A percentile compares a stretch with the other conserved stretches of the same genome.
Evolutionary conservation across 495 filamentous ascomycete genomes (phyloP).

Genomic region (Viridothelium virens): DNA sequence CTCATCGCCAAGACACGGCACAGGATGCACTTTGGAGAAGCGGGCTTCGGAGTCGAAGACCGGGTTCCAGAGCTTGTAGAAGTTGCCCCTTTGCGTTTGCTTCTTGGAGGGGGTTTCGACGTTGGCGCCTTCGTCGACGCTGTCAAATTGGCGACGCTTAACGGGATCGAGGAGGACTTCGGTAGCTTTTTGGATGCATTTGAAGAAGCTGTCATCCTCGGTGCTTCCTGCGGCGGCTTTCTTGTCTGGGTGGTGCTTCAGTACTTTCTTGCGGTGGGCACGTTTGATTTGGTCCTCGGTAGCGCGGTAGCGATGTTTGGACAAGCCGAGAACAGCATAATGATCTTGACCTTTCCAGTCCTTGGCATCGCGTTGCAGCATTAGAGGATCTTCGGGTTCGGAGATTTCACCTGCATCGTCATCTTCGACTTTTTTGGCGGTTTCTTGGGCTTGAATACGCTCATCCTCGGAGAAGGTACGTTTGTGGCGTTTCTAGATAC

Average conservation of each 20-base stretch:
- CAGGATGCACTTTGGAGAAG: constrained; percentile 84
- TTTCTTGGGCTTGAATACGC: constrained; percentile 87
- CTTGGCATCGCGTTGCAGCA: constrained; percentile 88
- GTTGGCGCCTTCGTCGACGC: constrained; percentile 87
- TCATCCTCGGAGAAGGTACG: constrained; percentile 99
- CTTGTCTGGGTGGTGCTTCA: constrained; percentile 98
- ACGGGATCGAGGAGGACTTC: constrained; percentile 86
- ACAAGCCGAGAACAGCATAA: constrained; percentile 91
- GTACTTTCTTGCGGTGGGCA: constrained; percentile 98
- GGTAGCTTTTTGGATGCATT: constrained; percentile 98
- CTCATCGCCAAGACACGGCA: constrained; percentile 76
- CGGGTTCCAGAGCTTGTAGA: constrained; percentile 83
- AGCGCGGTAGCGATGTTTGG: constrained; percentile 81
- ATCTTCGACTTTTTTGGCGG: constrained; percentile 90
- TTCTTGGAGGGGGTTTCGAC: constrained; percentile 90
- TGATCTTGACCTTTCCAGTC: constrained; percentile 99
- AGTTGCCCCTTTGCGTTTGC: constrained; percentile 71
- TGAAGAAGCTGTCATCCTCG: constrained; percentile 98
- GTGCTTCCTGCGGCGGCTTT: constrained; percentile 79
- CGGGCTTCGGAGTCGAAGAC: constrained; percentile 85
- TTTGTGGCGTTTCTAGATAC: constrained; percentile 69
- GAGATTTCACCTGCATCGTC: constrained; percentile 83
- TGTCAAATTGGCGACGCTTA: constrained; percentile 93
- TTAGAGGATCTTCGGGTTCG: constrained; percentile 83
- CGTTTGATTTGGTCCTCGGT: constrained; percentile 98